Base-by-base conservation (phyloP, 1,284 basidiomycete species). In the Fomes fomentarius region DNA sequence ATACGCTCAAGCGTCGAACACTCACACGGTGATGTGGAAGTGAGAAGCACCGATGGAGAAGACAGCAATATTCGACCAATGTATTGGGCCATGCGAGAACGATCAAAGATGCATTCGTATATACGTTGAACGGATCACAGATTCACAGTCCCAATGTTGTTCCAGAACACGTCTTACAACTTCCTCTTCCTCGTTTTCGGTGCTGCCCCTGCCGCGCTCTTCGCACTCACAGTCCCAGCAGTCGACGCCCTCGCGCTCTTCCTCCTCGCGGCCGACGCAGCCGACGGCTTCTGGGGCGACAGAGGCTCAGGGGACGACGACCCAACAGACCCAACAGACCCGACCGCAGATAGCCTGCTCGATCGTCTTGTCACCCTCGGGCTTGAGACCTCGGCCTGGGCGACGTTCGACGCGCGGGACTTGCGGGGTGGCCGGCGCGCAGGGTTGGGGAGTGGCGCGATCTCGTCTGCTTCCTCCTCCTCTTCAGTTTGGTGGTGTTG, bases 381-480 rank as follows among this genome's bases (percentile, higher is more conserved):
- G 12, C 39, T 44, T 30, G 54, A 58, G 47, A 61, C 66, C 25
- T 54, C 56, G 31, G 61, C 65, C 26, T 47, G 60, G 21, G 42
- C 54, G 41, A 52, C 62, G 40, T 58, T 61, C 50, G 57, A 64
- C 14, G 54, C 47, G 6, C 64, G 58, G 19, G 58, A 34, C 49
- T 53, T 69, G 54, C 67, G 65, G 9, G 63, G 54, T 35, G 63
- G 54, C 37, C 61, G 69, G 47, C 65, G 73, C 0, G 47, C 66
- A 42, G 59, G 47, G 1, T 74, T 74, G 8, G 73, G 66, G 10
- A 70, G 64, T 4, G 77, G 81, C 25, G 87, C 71, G 1, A 85
- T 81, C 0, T 80, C 73, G 5, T 87, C 71, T 10, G 74, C 69
- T 31, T 84, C 84, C 33, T 79, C 80, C 24, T 79, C 75, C 42